Conservation (phyloP, 1,284 basidiomycete genomes). For the Irpex rosettiformis region DNA sequence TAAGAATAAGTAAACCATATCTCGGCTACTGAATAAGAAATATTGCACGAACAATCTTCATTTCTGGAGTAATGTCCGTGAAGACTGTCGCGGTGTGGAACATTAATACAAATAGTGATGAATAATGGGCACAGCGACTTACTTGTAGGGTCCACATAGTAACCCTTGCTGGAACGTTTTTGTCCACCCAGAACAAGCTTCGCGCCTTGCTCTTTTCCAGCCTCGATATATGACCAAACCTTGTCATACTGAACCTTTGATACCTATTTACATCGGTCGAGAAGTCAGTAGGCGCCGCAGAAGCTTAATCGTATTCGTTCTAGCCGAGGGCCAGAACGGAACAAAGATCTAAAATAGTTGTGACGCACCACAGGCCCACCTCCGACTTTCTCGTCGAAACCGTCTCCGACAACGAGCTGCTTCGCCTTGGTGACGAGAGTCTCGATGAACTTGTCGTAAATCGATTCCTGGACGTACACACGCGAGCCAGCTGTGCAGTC, state of each 20-base stretch:
- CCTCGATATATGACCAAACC: constrained; percentile 86
- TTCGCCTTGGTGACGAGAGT: constrained; percentile 68
- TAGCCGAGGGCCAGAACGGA: too few species aligned
- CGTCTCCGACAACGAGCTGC: constrained; percentile 74
- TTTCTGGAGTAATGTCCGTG: constrained; percentile 63
- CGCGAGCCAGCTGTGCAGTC: constrained; percentile 88
- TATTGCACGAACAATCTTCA: constrained; percentile 66
- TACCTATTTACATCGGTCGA: constrained; percentile 42
- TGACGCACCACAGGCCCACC: constrained; percentile 81
- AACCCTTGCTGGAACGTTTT: constrained; percentile 67
- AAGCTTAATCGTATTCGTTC: too few species aligned
- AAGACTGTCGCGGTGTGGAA: constrained; percentile 49
- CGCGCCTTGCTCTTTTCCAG: constrained; percentile 84
- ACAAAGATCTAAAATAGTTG: too few species aligned
- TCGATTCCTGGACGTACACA: constrained; percentile 79
- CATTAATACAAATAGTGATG: background rate
- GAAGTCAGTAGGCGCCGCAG: background rate
- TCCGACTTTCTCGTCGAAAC: constrained; percentile 69
- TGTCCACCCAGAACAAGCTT: constrained; percentile 77
- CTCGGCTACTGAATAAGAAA: background rate
- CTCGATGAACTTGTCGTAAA: constrained; percentile 80
- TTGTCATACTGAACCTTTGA: constrained; percentile 87
- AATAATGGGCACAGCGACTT: constrained; percentile 23
- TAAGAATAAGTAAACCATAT: constrained; percentile 2
- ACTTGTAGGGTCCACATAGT: constrained; percentile 77